Conservation (phyloP, 2,329 filamentous ascomycete species). For the Fusarium sp. region DNA sequence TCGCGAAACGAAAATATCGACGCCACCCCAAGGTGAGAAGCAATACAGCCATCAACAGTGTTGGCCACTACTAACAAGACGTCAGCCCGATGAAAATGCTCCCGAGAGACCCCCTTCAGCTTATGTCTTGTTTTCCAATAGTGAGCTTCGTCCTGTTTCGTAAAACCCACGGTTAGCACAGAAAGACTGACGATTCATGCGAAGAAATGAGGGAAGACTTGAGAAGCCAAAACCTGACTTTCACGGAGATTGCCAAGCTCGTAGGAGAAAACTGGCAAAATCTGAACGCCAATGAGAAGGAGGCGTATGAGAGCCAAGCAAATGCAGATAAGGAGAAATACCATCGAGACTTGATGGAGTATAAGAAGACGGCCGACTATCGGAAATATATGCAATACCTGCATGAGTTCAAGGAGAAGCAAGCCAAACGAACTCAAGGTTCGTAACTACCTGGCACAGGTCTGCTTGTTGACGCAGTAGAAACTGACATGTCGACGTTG, state of each 20-base stretch:
- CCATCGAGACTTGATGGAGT: constrained; percentile 75
- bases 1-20: constrained; percentile 78
- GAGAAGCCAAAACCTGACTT: constrained; percentile 79
- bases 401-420: constrained; percentile 80
- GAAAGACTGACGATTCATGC: neutral
- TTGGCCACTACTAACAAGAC: constrained; percentile 2
- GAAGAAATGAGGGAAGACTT: constrained; percentile 80
- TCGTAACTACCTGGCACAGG: constrained; percentile 36
- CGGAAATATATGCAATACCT: constrained; percentile 77
- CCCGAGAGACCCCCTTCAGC: constrained; percentile 84
- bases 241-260: constrained; percentile 85
- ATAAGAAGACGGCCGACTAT: constrained; percentile 80
- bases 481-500: constrained; percentile 11
- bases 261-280: constrained; percentile 87
- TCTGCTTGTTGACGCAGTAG: neutral
- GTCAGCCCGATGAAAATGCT: constrained; percentile 78
- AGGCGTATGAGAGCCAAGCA: constrained; percentile 77
- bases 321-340: constrained; percentile 81
- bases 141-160: constrained; percentile 59
- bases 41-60: neutral
- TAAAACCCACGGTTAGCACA: neutral
- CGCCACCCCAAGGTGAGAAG: constrained; percentile 76
- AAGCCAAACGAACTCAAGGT: constrained; percentile 69
- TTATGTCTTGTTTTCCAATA: constrained; percentile 88
- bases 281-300: constrained; percentile 72